Base-by-base conservation (phyloP, 768 basidiomycete species). In the Trametes meyenii region DNA sequence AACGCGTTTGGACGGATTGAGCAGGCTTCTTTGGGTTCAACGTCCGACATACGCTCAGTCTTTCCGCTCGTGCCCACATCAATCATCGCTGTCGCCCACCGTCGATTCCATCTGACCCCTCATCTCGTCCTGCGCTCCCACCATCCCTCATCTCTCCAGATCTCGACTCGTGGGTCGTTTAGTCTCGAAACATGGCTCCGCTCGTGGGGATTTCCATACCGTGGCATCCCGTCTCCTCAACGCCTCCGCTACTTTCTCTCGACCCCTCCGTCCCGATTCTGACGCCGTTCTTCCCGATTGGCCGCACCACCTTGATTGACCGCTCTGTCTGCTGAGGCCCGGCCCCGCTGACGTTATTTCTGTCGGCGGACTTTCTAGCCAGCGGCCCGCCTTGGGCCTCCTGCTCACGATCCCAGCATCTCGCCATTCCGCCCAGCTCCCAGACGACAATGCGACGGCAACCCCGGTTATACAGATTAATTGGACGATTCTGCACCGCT, bases 271-370 rank as follows among this genome's bases (percentile, higher is more conserved):
- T 74, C 74, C 83, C 81, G 80, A 81, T 67, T 68, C 71, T 67
- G 69, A 59, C 71, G 64, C 72, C 74, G 64, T 67, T 64, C 61
- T 64, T 71, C 76, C 84, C 82, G 82, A 83, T 83, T 83, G 79
- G 80, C 68, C 59, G 42, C 50, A 57, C 62, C 62, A 53, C 61
- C 49, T 65, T 54, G 39, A 48, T 66, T 49, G 64, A 66, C 70
- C 43, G 23, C 56, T 35, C 52, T 33, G 29, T 44, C 53, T 43
- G 19, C 53, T 60, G 52, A 45, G 56, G 39, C 39, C 60, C 44
- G 44, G 55, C 40, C 33, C 40, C 62, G 48, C 63, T 69, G 66
- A 69, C 68, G 70, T 71, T 65, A 69, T 76, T 33, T 77, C 76
- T 74, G 72, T 79, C 81, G 79, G 76, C 78, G 78, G 76, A 78